Evolutionary conservation across 1,284 basidiomycete genomes (phyloP), one percentile per base, ranked within the genome.

Genomic region (Neonothopanus nambi): DNA sequence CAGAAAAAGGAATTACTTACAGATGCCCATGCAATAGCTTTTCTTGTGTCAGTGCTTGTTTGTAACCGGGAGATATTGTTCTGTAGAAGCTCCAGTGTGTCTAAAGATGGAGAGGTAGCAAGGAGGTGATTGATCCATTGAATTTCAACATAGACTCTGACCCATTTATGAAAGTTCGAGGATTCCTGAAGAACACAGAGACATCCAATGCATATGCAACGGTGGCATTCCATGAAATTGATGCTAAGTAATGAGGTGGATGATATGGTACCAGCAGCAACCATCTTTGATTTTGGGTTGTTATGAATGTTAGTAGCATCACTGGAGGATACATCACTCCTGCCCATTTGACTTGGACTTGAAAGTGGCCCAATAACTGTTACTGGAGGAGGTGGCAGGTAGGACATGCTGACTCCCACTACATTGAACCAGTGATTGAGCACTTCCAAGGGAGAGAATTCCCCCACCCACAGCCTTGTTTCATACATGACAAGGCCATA

Each of bases 41-140:
- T 40, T 17, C 20, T 24, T 18, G 20, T 38, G 15, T 40, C 47
- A 26, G 39, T 28, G 4, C 15, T 40, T 12, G 20, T 28, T 23
- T 48, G 46, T 28, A 49, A 5, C 2, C 28, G 17, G 33, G 20
- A 26, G n/a, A n/a, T n/a, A n/a, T n/a, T n/a, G n/a, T n/a, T n/a
- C n/a, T n/a, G n/a, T n/a, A n/a, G n/a, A n/a, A n/a, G n/a, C n/a
- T n/a, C n/a, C n/a, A n/a, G n/a, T n/a, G n/a, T n/a, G n/a, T n/a
- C n/a, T n/a, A n/a, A 7, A 40, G 2, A 40, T 49, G 47, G 47
- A 28, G 6, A 5, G 2, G 21, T 28, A 4, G 26, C n/a, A n/a
- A 40, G 15, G 33, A 49, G 36, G 35, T 38, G 36, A 37, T 23
- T 21, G 23, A 49, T 39, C 47, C 47, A 49, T 11, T 49, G 23